These are phyloP conservation scores for Tulasnella sp. DNA, from an alignment of 768 basidiomycete species.

Conservation along the genomic window DNA sequence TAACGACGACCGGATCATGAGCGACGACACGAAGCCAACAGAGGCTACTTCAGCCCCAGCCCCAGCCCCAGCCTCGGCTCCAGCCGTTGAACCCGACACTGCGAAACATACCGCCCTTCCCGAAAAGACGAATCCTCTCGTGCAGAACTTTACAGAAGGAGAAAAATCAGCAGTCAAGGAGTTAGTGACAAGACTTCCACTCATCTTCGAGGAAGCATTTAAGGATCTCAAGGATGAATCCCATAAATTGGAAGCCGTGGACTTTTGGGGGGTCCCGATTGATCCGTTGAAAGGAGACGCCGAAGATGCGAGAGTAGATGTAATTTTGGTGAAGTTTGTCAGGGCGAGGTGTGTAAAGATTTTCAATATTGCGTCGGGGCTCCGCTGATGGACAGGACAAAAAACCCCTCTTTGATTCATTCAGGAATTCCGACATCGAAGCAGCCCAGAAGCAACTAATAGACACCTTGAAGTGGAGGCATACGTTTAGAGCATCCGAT, in stretches of 20 bases:
- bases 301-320: slow-evolving; percentile 63
- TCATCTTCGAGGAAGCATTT: slow-evolving; percentile 57
- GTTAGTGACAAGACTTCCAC: slow-evolving; percentile 55
- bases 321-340: slow-evolving; percentile 77
- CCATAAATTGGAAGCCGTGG: slow-evolving; percentile 49
- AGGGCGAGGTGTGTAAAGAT: slow-evolving; percentile 54
- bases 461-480: slow-evolving; percentile 66
- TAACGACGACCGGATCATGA: slow-evolving; percentile 3
- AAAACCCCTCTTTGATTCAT: not conserved
- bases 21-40: not conserved
- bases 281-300: slow-evolving; percentile 51
- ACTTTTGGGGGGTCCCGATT: slow-evolving; percentile 68
- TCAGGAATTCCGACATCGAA: slow-evolving; percentile 50
- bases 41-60: not conserved
- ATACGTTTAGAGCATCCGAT: slow-evolving; percentile 59
- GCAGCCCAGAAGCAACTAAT: slow-evolving; percentile 65
- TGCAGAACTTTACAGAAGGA: slow-evolving; percentile 61
- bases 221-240: slow-evolving; percentile 41
- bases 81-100: not conserved
- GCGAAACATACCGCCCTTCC: slow-evolving; percentile 21
- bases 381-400: not conserved
- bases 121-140: slow-evolving; percentile 69
- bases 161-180: slow-evolving; percentile 69
- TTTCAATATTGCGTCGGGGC: not conserved
- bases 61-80: not conserved